Conservation (phyloP, 768 basidiomycete species). For the Suillus subaureus region DNA sequence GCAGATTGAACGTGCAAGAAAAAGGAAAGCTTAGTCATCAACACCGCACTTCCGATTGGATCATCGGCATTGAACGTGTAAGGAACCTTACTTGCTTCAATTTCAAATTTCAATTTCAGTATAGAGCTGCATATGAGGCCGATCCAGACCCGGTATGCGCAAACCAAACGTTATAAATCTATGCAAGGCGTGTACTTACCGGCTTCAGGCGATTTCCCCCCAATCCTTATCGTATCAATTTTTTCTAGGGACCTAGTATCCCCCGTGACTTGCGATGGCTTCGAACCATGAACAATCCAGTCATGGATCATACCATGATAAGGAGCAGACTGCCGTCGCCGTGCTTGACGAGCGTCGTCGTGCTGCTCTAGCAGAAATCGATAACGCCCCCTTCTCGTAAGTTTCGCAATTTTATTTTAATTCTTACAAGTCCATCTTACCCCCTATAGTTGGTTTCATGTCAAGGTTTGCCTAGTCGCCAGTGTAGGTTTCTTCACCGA, state of each 20-base stretch:
- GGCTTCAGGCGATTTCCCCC: neutral
- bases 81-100: conserved; percentile 18
- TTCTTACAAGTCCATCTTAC: conserved; percentile 8
- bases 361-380: conserved; percentile 82
- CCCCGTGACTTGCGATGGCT: conserved; percentile 19
- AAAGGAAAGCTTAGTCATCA: conserved; percentile 11
- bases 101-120: neutral
- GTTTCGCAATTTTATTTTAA: conserved; percentile 22
- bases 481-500: conserved; percentile 94
- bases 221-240: neutral
- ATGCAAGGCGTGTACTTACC: neutral
- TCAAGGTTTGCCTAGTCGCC: conserved; percentile 68
- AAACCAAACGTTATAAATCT: neutral
- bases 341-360: conserved; percentile 72
- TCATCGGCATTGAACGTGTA: conserved; percentile 32
- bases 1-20: conserved; percentile 5
- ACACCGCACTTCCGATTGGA: conserved; percentile 11
- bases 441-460: conserved; percentile 78
- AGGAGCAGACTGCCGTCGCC: conserved; percentile 31
- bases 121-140: neutral
- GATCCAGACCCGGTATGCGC: neutral
- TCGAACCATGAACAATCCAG: conserved; percentile 25
- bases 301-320: conserved; percentile 33
- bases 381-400: conserved; percentile 83
- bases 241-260: neutral